Evolutionary conservation across 805 yeast genomes (phyloP).

Genomic region (Candida palmyrensis): DNA sequence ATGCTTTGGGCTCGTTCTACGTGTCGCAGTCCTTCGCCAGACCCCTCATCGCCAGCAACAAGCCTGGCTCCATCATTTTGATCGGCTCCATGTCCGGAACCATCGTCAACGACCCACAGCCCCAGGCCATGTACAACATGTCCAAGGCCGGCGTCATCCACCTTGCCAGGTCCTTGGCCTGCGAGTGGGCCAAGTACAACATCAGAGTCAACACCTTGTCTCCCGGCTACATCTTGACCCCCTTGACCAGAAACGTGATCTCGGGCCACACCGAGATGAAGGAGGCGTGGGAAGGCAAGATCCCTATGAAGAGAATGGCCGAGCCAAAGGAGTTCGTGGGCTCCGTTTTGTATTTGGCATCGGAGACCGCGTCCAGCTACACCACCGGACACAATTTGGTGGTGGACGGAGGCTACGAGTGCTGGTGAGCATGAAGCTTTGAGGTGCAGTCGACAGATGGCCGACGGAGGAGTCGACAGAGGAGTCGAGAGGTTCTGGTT

Average conservation of each 20-base stretch:
- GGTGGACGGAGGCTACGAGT: slow-evolving; percentile 84
- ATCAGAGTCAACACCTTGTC: slow-evolving; percentile 74
- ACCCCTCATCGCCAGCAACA: slow-evolving; percentile 53
- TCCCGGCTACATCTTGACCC: slow-evolving; percentile 79
- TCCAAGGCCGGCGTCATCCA: slow-evolving; percentile 85
- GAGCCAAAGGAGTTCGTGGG: slow-evolving; percentile 83
- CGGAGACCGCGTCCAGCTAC: slow-evolving; percentile 66
- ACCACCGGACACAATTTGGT: slow-evolving; percentile 81
- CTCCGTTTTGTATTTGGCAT: slow-evolving; percentile 65
- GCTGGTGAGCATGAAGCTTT: no score
- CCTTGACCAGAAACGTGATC: slow-evolving; percentile 68
- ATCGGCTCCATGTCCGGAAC: slow-evolving; percentile 80
- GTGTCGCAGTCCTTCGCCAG: slow-evolving; percentile 71
- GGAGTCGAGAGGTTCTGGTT: no score
- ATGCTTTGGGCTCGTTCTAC: slow-evolving; percentile 69
- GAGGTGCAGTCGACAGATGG: no score
- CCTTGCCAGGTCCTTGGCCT: slow-evolving; percentile 67
- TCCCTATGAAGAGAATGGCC: slow-evolving; percentile 81
- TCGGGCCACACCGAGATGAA: slow-evolving; percentile 57
- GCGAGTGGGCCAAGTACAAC: slow-evolving; percentile 76
- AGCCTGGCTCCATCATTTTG: slow-evolving; percentile 57
- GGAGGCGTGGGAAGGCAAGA: slow-evolving; percentile 64
- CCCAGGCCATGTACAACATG: slow-evolving; percentile 78
- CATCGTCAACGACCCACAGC: slow-evolving; percentile 75
- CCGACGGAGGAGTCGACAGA: no score